A percentile compares a stretch with the other conserved stretches of the same genome.
Evolutionary conservation across 2,329 filamentous ascomycete genomes (phyloP).

Genomic region (Fusarium chaquense): DNA sequence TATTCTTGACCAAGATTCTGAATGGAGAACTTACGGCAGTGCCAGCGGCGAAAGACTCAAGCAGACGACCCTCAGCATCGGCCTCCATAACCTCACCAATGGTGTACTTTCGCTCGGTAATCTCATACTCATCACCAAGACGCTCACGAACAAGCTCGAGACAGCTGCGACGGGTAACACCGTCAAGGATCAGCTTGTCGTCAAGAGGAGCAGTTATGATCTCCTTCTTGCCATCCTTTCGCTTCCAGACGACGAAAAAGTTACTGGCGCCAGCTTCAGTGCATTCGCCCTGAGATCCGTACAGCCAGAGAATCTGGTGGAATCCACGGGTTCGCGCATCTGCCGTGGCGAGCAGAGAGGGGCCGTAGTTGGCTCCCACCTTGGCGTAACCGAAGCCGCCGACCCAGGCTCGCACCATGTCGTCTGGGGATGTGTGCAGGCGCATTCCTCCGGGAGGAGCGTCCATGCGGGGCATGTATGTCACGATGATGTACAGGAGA

Average conservation of each 20-base stretch:
- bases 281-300: conserved; percentile 80
- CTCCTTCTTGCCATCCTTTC: conserved; percentile 64
- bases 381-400: conserved; percentile 94
- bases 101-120: conserved; percentile 85
- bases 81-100: conserved; percentile 83
- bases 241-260: conserved; percentile 86
- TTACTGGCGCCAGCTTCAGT: conserved; percentile 94
- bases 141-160: conserved; percentile 77
- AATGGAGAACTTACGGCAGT: conserved; percentile 77
- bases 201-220: conserved; percentile 87
- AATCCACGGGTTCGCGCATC: conserved; percentile 81
- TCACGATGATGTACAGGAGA: conserved; percentile 86
- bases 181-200: conserved; percentile 86
- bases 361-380: conserved; percentile 93
- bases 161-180: conserved; percentile 86
- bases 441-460: conserved; percentile 70
- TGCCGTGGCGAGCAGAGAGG: conserved; percentile 80
- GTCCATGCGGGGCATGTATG: conserved; percentile 70
- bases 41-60: conserved; percentile 89
- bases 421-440: conserved; percentile 81
- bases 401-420: conserved; percentile 91
- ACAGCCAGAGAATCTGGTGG: conserved; percentile 95
- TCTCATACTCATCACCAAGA: conserved; percentile 70
- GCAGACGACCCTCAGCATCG: conserved; percentile 76
- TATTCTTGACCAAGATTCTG: neutral